These are phyloP conservation scores for Fusarium drepaniforme DNA, from an alignment of 2,329 filamentous ascomycete genomes.

Conservation along the genomic window DNA sequence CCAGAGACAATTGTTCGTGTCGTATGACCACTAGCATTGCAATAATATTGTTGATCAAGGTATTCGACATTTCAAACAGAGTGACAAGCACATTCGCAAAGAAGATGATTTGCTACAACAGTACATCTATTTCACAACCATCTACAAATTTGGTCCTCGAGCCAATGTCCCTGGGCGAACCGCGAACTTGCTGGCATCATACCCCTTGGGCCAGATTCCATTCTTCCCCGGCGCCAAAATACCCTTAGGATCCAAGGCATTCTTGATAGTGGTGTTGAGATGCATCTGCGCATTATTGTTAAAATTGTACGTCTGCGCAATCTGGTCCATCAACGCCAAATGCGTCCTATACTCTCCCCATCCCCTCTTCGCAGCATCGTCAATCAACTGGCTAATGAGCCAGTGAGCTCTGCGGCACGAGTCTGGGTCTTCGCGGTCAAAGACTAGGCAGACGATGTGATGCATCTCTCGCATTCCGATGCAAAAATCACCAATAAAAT, in stretches of 20 bases:
- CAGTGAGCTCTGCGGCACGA: slow-evolving; percentile 22
- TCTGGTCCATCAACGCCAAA: slow-evolving; percentile 30
- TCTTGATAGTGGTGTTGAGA: slow-evolving; percentile 24
- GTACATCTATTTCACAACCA: too few species aligned
- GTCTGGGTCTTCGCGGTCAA: slow-evolving; percentile 23
- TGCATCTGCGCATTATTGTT: slow-evolving; percentile 30
- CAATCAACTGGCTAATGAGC: slow-evolving; percentile 23
- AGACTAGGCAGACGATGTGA: slow-evolving; percentile 33
- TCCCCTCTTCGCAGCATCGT: slow-evolving; percentile 25
- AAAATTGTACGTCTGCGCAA: slow-evolving; percentile 34
- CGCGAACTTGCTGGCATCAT: slow-evolving; percentile 5
- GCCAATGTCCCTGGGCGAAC: not conserved
- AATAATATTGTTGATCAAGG: not conserved
- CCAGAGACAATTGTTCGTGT: too few species aligned
- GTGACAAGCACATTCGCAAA: not conserved
- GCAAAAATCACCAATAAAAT: slow-evolving; percentile 36
- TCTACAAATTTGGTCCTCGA: not conserved
- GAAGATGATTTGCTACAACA: too few species aligned
- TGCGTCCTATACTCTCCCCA: slow-evolving; percentile 38
- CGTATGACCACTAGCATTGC: not conserved
- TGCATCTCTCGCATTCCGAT: slow-evolving; percentile 37
- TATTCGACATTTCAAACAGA: not conserved
- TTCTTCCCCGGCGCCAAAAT: slow-evolving; percentile 34
- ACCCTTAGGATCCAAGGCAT: slow-evolving; percentile 31
- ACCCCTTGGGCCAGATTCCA: slow-evolving; percentile 26